These are phyloP conservation scores for Pythium chondricola DNA, from an alignment of 352 stramenopile species.

Conservation along the genomic window DNA sequence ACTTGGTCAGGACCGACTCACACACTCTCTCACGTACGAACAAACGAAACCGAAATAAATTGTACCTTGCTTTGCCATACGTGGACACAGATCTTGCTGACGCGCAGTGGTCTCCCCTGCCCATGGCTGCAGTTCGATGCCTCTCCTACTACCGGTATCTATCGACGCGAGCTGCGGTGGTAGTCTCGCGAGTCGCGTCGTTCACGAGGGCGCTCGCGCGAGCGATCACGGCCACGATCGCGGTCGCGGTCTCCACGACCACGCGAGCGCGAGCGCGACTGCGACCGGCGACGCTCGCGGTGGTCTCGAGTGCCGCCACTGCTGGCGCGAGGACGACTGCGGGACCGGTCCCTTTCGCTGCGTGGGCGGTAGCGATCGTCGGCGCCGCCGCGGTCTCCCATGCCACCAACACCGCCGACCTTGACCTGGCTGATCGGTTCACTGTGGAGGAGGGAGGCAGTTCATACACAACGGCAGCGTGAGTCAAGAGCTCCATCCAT, in stretches of 20 bases:
- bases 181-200: constrained; percentile 45
- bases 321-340: constrained; percentile 14
- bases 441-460: constrained; percentile 2
- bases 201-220: constrained; percentile 35
- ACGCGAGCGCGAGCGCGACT: constrained; percentile 34
- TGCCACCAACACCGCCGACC: constrained; percentile 13
- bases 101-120: too few relatives aligned
- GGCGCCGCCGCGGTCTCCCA: constrained; percentile 5
- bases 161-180: constrained; percentile 4
- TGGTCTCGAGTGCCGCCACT: constrained; percentile 5
- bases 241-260: constrained; percentile 23
- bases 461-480: background rate
- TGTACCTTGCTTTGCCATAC: too few relatives aligned
- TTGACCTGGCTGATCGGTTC: constrained; percentile 23
- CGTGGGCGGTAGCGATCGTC: constrained; percentile 36
- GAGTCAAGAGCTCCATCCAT: constrained; percentile 11
- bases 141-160: too few relatives aligned
- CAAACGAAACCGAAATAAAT: too few relatives aligned
- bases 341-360: constrained; percentile 29
- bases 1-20: too few relatives aligned
- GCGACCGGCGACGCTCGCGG: constrained; percentile 26
- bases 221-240: constrained; percentile 28
- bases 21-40: too few relatives aligned
- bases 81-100: too few relatives aligned
- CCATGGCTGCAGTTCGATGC: too few relatives aligned